A percentile compares a stretch with the other conserved stretches of the same genome.
Evolutionary conservation across 108 stramenopile genomes (phyloP).

Genomic region (Nitzschia sp.): DNA sequence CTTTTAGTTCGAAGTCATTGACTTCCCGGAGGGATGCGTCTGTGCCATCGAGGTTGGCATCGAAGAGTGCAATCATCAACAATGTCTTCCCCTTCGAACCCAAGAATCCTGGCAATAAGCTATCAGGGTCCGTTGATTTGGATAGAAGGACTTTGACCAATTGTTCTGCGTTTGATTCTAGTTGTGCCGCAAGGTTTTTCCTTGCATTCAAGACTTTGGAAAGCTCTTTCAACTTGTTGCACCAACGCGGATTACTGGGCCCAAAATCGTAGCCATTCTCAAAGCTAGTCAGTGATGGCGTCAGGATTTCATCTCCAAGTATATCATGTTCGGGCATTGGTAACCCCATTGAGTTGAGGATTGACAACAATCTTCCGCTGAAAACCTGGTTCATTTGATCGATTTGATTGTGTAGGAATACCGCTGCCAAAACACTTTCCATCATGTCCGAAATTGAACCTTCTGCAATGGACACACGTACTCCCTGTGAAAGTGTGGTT

Average conservation of each 20-base stretch:
- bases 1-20: neutral
- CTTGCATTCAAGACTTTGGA: neutral
- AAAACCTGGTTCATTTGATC: neutral
- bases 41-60: slow-evolving; percentile 8
- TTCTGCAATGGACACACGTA: slow-evolving; percentile 1
- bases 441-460: slow-evolving; percentile 44
- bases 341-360: neutral
- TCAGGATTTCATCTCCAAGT: neutral
- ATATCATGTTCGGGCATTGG: neutral
- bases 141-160: neutral
- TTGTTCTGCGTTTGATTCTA: neutral
- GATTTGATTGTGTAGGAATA: slow-evolving; percentile 20
- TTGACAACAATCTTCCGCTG: neutral
- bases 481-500: neutral
- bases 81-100: neutral
- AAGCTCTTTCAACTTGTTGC: neutral
- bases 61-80: slow-evolving; percentile 6
- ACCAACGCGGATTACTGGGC: neutral
- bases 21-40: neutral
- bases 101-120: neutral
- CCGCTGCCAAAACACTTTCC: slow-evolving; percentile 54
- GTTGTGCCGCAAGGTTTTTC: neutral
- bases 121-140: neutral
- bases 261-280: neutral
- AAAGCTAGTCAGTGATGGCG: neutral